Base-by-base conservation (phyloP, 2,329 filamentous ascomycete species). In the Aspergillus awamori region DNA sequence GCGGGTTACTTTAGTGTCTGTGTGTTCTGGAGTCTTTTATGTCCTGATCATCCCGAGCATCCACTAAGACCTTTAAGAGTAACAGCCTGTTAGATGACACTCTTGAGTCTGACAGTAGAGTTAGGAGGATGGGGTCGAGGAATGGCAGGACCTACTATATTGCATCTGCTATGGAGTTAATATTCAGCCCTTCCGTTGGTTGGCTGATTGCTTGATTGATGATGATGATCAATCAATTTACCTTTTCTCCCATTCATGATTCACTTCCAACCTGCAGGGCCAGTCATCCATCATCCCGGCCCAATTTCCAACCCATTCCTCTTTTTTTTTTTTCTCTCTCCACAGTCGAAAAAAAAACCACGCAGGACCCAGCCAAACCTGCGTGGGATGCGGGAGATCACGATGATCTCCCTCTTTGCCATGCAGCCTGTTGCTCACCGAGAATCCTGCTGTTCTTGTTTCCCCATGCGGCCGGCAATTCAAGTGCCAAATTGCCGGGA, bases 371-470 rank as follows among this genome's bases (percentile, higher is more conserved):
- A 26, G 30, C 45, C 45, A 30, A 36, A 30, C 26, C 47, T 51
- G 47, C 47, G 47, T 51, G 47, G 47, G 47, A 51, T 51, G 47
- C 47, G 47, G 47, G 47, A 51, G 47, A 51, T 51, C 47, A 51
- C 47, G 47, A 51, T 51, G 47, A 51, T 51, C 47, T 51, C 47
- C 47, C 47, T 49, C 26, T 30, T 24, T 17, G 28, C 47, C 47
- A 51, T 51, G 26, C 47, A 45, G 41, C 41, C 22, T 45, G 41
- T 36, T 45, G 41, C 22, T 45, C 41, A 45, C 41, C 41, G 41
- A 45, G 41, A 45, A 45, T 45, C 41, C 41, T 45, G 20, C 41
- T 22, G 41, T 45, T 22, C 41, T 20, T 24, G 20, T 45, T 45
- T 22, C 20, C 6, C 41, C 41, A 45, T 45, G 20, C 33, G 11